Percentiles rank a stretch among this genome's conserved stretches.
Evolutionary conservation across 176 grass and related monocot genomes (phyloP).

Genomic region (Puccinellia tenuiflora): DNA sequence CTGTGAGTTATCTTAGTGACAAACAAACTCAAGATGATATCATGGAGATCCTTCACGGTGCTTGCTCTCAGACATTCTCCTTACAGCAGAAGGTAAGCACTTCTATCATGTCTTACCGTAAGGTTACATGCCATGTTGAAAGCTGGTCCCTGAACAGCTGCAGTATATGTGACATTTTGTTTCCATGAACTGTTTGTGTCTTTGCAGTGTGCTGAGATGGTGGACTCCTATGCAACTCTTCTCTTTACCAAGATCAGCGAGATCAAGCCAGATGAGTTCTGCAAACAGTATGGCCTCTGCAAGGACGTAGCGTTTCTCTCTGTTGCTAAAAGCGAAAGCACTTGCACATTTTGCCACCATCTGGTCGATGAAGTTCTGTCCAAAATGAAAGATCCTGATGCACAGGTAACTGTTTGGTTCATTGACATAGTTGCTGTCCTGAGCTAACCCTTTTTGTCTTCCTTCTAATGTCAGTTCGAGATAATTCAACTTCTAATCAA

Average conservation of each 20-base stretch:
- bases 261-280: conserved; percentile 63
- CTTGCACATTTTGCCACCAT: conserved; percentile 63
- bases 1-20: conserved; percentile 48
- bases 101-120: background rate
- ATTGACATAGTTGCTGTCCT: background rate
- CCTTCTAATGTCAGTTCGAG: conserved; percentile 52
- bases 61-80: conserved; percentile 63
- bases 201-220: conserved; percentile 60
- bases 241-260: conserved; percentile 56
- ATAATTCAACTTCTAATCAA: conserved; percentile 77
- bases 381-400: conserved; percentile 81
- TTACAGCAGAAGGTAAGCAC: conserved; percentile 66
- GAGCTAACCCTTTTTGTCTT: background rate
- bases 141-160: background rate
- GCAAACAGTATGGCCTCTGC: conserved; percentile 70
- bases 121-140: background rate
- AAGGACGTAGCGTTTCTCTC: conserved; percentile 16
- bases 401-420: conserved; percentile 43
- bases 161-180: background rate
- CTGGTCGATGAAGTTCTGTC: conserved; percentile 51
- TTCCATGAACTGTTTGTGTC: background rate
- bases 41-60: conserved; percentile 46
- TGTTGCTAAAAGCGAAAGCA: conserved; percentile 34
- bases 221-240: conserved; percentile 70
- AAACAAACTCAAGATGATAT: conserved; percentile 68